These are phyloP conservation scores for Globisporangium carolinianum DNA, from an alignment of 352 stramenopile genomes.

Conservation along the genomic window DNA sequence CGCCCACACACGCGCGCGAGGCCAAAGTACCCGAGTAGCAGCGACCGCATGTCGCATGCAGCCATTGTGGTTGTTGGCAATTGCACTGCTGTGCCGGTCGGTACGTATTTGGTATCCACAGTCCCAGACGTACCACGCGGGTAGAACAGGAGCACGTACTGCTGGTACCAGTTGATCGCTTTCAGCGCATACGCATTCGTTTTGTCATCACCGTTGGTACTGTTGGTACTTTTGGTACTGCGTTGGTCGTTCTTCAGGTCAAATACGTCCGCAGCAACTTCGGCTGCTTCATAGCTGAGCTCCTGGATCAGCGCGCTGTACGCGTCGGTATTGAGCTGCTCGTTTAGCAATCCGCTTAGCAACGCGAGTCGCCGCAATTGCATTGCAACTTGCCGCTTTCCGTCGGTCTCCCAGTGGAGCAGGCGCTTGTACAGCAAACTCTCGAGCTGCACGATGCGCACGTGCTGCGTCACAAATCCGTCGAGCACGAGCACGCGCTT, in stretches of 20 bases:
- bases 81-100: constrained; percentile 20
- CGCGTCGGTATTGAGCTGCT: constrained; percentile 43
- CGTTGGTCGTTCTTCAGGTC: constrained; percentile 57
- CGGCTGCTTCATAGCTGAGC: constrained; percentile 53
- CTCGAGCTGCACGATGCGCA: constrained; percentile 50
- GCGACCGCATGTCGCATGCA: constrained; percentile 29
- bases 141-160: constrained; percentile 70
- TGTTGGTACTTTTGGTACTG: constrained; percentile 3
- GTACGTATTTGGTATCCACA: constrained; percentile 14
- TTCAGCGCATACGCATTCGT: constrained; percentile 48
- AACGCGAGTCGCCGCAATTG: constrained; percentile 42
- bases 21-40: constrained; percentile 54
- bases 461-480: constrained; percentile 60
- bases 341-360: constrained; percentile 34
- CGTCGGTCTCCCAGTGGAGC: constrained; percentile 40
- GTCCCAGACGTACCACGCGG: neutral
- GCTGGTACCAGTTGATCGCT: constrained; percentile 60
- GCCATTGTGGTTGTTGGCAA: constrained; percentile 25
- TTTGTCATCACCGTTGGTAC: constrained; percentile 19
- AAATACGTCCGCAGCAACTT: constrained; percentile 50
- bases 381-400: constrained; percentile 60
- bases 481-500: constrained; percentile 48
- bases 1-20: constrained; percentile 60
- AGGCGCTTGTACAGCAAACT: constrained; percentile 52
- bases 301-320: constrained; percentile 57